Evolutionary conservation across 1,284 basidiomycete species (phyloP), one percentile per base, ranked within the genome.

Genomic region (Heterobasidion occidentale): DNA sequence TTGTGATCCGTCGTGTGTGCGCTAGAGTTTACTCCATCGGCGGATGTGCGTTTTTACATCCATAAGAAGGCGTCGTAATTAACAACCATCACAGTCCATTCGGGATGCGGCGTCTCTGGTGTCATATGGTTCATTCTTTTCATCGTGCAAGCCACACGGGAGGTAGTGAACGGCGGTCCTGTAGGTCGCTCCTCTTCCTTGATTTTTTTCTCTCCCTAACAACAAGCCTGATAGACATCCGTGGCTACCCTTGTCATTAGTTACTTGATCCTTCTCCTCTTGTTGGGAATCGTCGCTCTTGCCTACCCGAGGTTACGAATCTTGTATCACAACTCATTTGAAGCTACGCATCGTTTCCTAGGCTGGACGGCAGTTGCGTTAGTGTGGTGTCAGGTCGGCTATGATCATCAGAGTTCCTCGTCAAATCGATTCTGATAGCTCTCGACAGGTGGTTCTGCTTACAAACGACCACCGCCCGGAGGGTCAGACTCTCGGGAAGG

Each of bases 21-120:
- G 81, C 79, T 34, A 70, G 79, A 51, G 80, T 83, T 1, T 83
- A 81, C 59, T 78, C 81, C 58, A 80, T 83, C 53, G 80, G 79
- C 35, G 80, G 81, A 34, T 57, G 71, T 73, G 60, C 65, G 71
- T 66, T 53, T 48, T 19, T 42, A 6, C 4, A 27, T 27, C 27
- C 5, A 27, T 27, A 27, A 5, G 27, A 27, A 27, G 27, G 27
- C 5, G 12, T 17, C 27, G 46, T 11, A 9, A 20, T 33, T 48
- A 17, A 48, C 46, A 9, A 48, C 9, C 52, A 19, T 15, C 3
- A 33, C 42, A 74, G 73, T 83, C 19, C 82, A 84, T 63, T 81
- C 80, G 7, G 81, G 81, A 33, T 77, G 75, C 60, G 80, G 77
- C 6, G 72, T 78, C 35, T 79, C 80, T 14, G 79, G 78, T 3